Percentiles rank a stretch among this genome's conserved stretches.
These are phyloP conservation scores for Nepenthes mirabilis DNA, from an alignment of 148 eudicot species.

Conservation along the genomic window DNA sequence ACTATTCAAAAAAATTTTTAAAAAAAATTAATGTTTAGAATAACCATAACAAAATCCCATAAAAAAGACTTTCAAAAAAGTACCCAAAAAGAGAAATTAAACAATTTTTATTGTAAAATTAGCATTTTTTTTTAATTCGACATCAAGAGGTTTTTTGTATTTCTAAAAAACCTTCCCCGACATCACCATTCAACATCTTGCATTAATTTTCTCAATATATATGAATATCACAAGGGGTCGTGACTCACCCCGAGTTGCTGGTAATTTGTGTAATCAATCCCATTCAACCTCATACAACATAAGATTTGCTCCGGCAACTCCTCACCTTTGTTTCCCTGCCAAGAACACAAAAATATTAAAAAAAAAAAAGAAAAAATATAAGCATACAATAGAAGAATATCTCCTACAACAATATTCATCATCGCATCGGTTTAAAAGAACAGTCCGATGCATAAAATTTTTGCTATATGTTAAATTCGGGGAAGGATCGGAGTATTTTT, in stretches of 20 bases:
- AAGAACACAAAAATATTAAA: conserved; percentile 1
- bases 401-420: not conserved
- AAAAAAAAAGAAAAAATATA: not conserved
- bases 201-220: conserved; percentile 11
- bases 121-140: conserved; percentile 7
- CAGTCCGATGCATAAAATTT: no score
- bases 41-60: no score
- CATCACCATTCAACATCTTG: not conserved
- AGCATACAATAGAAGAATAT: not conserved
- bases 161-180: no score
- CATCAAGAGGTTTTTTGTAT: not conserved
- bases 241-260: conserved; percentile 53
- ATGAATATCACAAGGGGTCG: conserved; percentile 21
- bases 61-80: no score
- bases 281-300: conserved; percentile 78
- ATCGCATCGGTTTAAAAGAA: no score
- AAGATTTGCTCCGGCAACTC: conserved; percentile 91
- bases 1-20: no score
- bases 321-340: conserved; percentile 85
- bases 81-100: no score
- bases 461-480: not conserved
- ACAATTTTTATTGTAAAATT: no score
- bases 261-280: conserved; percentile 64
- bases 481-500: not conserved
- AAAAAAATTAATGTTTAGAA: no score